Evolutionary conservation across 768 basidiomycete genomes (phyloP), one percentile per base, ranked within the genome.

Genomic region (Amanita brunnescens): DNA sequence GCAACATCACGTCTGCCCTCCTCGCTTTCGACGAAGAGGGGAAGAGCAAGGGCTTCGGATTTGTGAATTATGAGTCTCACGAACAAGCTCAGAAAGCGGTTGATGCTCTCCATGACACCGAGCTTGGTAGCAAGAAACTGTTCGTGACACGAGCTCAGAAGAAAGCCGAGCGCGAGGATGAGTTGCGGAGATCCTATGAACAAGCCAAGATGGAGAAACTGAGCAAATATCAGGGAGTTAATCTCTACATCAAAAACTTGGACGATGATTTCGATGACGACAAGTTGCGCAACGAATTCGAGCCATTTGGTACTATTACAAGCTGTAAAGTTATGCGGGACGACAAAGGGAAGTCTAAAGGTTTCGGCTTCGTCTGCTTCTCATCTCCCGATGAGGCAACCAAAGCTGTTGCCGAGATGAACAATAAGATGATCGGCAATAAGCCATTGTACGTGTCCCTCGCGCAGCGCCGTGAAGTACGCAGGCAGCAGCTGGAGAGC

Each of bases 291-390:
- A 75, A 79, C 58, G 96, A 98, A 70, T 99, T 99, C 63, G 93
- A 97, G 70, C 83, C 91, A 12, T 98, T 91, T 68, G 96, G 96
- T 47, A 81, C 89, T 56, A 93, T 99, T 73, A 99, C 95, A 57
- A 95, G 91, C 66, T 94, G 89, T 80, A 97, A 96, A 77, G 88
- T 99, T 66, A 99, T 99, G 96, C 85, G 88, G 58, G 95, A 97
- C 69, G 96, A 98, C 53, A 95, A 91, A 70, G 80, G 79, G 54
- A 82, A 77, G 47, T 96, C 93, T 8, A 93, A 93, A 67, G 93
- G 95, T 59, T 99, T 99, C 63, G 96, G 96, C 57, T 99, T 99
- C 66, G 96, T 99, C 60, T 99, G 96, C 72, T 99, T 92, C 78
- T 91, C 92, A 32, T 87, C 92, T 48, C 93, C 96, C 43, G 96